Evolutionary conservation across 768 basidiomycete species (phyloP).

Genomic region (Leccinum uliginosum): DNA sequence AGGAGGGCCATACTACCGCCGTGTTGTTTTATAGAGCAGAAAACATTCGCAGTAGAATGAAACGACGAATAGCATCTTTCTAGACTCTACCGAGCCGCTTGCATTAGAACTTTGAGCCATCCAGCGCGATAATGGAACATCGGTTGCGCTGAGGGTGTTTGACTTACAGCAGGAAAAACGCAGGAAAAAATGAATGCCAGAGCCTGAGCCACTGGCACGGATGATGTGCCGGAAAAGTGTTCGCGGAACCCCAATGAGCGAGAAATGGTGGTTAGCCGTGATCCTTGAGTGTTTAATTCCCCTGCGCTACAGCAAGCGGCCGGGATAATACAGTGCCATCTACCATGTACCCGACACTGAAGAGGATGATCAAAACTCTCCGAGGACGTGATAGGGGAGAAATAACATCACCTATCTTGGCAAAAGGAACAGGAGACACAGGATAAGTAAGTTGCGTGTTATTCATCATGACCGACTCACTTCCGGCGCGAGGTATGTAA

Average conservation of each 20-base stretch:
- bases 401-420: not conserved
- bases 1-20: not conserved
- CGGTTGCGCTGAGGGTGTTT: not conserved
- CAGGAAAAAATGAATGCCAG: not conserved
- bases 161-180: not conserved
- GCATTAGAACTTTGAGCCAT: conserved; percentile 15
- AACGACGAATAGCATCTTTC: not conserved
- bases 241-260: conserved; percentile 1
- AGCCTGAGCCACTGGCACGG: too few relatives aligned
- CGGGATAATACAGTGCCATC: not conserved
- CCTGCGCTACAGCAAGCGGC: conserved; percentile 3
- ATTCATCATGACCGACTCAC: not conserved
- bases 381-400: not conserved
- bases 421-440: not conserved
- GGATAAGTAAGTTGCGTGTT: not conserved
- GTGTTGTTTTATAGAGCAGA: conserved; percentile 7
- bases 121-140: conserved; percentile 14
- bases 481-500: not conserved
- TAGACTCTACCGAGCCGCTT: not conserved
- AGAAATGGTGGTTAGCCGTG: not conserved
- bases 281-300: not conserved
- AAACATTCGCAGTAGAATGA: not conserved
- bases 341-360: not conserved
- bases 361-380: not conserved
- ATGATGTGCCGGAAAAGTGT: not conserved